A percentile compares a stretch with the other conserved stretches of the same genome.
These are phyloP conservation scores for Abelmoschus esculentus DNA, from an alignment of 345 rosid species.

Conservation along the genomic window DNA sequence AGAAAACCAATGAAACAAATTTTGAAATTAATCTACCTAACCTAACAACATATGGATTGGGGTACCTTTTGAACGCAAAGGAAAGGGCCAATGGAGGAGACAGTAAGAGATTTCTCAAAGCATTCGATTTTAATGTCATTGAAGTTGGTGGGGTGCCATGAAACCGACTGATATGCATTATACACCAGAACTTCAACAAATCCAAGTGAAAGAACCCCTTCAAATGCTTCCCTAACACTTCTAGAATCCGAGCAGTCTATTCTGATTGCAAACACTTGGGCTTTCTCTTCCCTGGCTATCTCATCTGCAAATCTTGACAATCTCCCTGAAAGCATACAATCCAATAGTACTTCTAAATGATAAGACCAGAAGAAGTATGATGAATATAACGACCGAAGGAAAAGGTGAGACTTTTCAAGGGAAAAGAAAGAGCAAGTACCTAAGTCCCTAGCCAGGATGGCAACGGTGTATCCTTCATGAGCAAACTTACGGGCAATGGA, in stretches of 20 bases:
- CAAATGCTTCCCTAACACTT: constrained; percentile 89
- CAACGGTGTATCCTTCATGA: constrained; percentile 92
- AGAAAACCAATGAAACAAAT: background rate
- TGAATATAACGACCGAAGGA: background rate
- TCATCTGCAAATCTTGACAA: constrained; percentile 82
- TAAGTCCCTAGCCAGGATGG: constrained; percentile 91
- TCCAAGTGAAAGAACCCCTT: constrained; percentile 88
- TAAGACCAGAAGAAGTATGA: background rate
- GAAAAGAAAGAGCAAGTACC: constrained; percentile 25
- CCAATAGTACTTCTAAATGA: background rate
- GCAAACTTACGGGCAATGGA: constrained; percentile 87
- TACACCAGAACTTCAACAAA: constrained; percentile 83
- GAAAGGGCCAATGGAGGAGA: constrained; percentile 66
- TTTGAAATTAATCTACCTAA: background rate
- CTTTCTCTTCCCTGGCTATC: constrained; percentile 90
- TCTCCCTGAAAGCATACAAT: constrained; percentile 34
- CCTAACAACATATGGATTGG: no score
- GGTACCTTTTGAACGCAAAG: constrained; percentile 83
- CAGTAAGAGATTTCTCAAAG: constrained; percentile 66
- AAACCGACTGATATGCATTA: constrained; percentile 36
- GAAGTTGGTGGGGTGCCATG: constrained; percentile 50
- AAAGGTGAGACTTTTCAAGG: background rate
- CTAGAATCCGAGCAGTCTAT: constrained; percentile 82
- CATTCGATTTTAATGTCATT: constrained; percentile 57
- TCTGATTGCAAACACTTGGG: constrained; percentile 89